phyloP scores from a whole-genome alignment of 192 early-diverging fungal species.

The Cetraspora pellucida region DNA sequence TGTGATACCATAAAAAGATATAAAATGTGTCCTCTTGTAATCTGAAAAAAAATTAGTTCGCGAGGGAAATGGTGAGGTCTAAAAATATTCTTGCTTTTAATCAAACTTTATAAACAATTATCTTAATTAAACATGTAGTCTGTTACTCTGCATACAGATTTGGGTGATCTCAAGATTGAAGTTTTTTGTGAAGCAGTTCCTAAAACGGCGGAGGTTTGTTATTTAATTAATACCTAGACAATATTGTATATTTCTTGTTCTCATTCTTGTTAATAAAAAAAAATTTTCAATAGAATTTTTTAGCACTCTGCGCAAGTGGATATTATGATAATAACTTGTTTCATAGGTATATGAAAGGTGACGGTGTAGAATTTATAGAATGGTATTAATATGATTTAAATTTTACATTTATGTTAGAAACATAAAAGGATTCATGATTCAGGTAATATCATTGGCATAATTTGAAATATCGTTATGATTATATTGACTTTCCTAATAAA shows the following conservation, averaged over 20 bases:
- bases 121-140: conserved; percentile 48
- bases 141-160: conserved; percentile 90
- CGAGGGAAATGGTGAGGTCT: too few species aligned
- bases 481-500: conserved; percentile 5
- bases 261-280: too few species aligned
- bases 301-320: conserved; percentile 91
- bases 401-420: conserved; percentile 48
- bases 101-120: neutral
- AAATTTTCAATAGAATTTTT: conserved; percentile 74
- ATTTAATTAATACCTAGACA: neutral
- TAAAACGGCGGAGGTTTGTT: conserved; percentile 68
- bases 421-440: conserved; percentile 85
- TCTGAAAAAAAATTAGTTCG: too few species aligned
- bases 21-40: too few species aligned
- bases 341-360: conserved; percentile 54
- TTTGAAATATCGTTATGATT: neutral
- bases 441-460: conserved; percentile 42
- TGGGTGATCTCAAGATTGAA: conserved; percentile 94
- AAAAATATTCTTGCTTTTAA: too few species aligned
- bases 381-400: too few species aligned
- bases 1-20: too few species aligned
- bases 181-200: conserved; percentile 89
- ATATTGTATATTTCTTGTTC: too few species aligned
- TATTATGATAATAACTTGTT: conserved; percentile 90
- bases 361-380: neutral